phyloP scores from a whole-genome alignment of 179 eudicot genomes.

The Beta corolliflora region DNA sequence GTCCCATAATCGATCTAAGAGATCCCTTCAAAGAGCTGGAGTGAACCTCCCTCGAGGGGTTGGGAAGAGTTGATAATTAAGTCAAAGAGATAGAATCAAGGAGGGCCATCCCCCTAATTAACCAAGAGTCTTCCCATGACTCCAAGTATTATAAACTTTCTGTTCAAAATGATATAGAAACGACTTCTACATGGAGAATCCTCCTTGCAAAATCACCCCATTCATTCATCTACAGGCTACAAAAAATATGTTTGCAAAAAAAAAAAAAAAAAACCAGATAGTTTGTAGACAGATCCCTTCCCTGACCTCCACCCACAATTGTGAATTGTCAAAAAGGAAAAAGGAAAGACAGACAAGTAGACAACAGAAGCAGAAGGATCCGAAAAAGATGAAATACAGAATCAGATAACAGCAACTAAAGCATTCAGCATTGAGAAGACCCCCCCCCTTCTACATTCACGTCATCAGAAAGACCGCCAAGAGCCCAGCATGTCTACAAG shows the following conservation, averaged over 20 bases:
- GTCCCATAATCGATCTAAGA: no score
- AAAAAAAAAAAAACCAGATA: background rate
- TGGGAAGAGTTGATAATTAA: background rate
- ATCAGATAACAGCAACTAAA: background rate
- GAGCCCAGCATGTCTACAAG: no score
- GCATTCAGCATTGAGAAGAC: no score
- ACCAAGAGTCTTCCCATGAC: no score
- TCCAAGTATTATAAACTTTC: no score
- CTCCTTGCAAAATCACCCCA: background rate
- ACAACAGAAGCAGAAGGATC: background rate
- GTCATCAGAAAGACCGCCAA: no score
- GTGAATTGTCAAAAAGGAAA: no score
- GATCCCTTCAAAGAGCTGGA: no score
- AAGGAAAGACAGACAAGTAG: background rate
- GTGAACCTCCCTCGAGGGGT: background rate
- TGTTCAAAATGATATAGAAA: no score
- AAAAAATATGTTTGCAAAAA: no score
- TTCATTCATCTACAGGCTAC: background rate
- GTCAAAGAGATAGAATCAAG: no score
- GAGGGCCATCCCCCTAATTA: no score
- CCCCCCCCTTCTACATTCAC: background rate
- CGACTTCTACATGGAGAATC: background rate
- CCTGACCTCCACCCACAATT: background rate
- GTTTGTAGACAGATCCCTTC: background rate
- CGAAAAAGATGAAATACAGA: background rate